Evolutionary conservation across 1,284 basidiomycete species (phyloP).

Genomic region (Naganishia albida): DNA sequence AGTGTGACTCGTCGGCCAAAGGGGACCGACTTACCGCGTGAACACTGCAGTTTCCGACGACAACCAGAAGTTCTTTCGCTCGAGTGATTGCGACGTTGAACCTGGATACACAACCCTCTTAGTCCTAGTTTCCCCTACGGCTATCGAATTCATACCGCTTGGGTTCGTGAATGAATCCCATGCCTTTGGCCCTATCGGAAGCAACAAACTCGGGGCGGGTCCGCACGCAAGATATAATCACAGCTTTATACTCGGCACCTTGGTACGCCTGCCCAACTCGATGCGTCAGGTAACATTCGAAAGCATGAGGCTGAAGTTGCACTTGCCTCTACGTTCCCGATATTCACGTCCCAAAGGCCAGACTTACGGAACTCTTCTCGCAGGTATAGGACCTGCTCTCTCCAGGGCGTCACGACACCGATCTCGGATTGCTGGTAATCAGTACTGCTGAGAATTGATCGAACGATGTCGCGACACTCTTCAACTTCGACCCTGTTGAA

Average conservation of each 20-base stretch:
- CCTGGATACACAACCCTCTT: slow-evolving; percentile 27
- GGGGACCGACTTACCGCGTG: slow-evolving; percentile 35
- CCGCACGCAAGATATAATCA: slow-evolving; percentile 51
- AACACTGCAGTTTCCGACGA: slow-evolving; percentile 49
- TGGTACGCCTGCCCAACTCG: slow-evolving; percentile 35
- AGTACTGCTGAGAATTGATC: slow-evolving; percentile 23
- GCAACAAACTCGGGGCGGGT: slow-evolving; percentile 45
- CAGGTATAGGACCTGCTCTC: slow-evolving; percentile 55
- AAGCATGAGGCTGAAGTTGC: too few relatives aligned
- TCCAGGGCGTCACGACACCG: slow-evolving; percentile 52
- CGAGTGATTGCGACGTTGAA: slow-evolving; percentile 56
- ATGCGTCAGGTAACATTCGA: background rate
- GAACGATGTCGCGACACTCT: slow-evolving; percentile 34
- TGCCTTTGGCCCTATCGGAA: slow-evolving; percentile 42
- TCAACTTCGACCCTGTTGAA: slow-evolving; percentile 29
- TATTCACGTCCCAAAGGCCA: slow-evolving; percentile 46
- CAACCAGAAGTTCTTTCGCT: slow-evolving; percentile 53
- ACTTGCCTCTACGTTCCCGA: slow-evolving; percentile 51
- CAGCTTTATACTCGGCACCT: slow-evolving; percentile 46
- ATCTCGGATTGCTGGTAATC: slow-evolving; percentile 44
- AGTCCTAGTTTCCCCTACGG: background rate
- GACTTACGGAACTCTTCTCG: slow-evolving; percentile 46
- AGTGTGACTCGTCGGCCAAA: background rate
- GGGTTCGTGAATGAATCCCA: slow-evolving; percentile 51
- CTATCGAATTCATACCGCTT: slow-evolving; percentile 40